Percentiles rank a stretch among this genome's conserved stretches.
phyloP scores from a whole-genome alignment of 345 rosid species.

The Physaria fendleri region DNA sequence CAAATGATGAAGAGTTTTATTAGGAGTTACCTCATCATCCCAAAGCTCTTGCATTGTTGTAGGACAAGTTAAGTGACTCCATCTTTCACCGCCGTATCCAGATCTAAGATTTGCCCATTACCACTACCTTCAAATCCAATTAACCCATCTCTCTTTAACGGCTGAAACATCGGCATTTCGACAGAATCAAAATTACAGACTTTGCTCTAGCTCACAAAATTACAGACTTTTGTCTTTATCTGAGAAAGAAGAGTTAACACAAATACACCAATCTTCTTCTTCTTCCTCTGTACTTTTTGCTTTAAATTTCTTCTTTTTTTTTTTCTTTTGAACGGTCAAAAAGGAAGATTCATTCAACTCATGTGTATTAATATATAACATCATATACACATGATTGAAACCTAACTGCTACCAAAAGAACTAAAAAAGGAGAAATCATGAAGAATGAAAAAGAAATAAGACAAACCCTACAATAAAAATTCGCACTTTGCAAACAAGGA shows the following conservation, averaged over 20 bases:
- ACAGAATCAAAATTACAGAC: not conserved
- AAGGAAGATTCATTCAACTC: conserved; percentile 27
- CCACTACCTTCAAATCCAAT: conserved; percentile 39
- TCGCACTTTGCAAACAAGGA: conserved; percentile 13
- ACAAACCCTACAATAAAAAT: conserved; percentile 1
- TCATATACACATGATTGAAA: conserved; percentile 31
- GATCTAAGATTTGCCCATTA: conserved; percentile 68
- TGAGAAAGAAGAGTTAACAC: conserved; percentile 17
- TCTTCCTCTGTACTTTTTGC: conserved; percentile 5
- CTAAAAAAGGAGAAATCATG: conserved; percentile 10
- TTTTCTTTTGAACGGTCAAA: conserved; percentile 31
- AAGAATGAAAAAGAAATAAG: not conserved
- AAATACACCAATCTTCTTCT: conserved; percentile 3
- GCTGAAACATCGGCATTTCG: conserved; percentile 50
- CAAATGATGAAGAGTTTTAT: conserved; percentile 56
- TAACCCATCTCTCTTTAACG: conserved; percentile 30
- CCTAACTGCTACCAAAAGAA: conserved; percentile 11
- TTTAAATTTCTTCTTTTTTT: not conserved
- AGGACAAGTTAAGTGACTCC: conserved; percentile 66
- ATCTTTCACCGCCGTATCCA: conserved; percentile 65
- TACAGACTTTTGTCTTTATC: conserved; percentile 26
- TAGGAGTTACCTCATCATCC: conserved; percentile 66
- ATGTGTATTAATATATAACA: conserved; percentile 15
- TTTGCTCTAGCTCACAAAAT: conserved; percentile 3
- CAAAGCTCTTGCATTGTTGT: conserved; percentile 78